A percentile compares a stretch with the other conserved stretches of the same genome.
Evolutionary conservation across 805 yeast genomes (phyloP).

Genomic region (Cyberlindnera americana): DNA sequence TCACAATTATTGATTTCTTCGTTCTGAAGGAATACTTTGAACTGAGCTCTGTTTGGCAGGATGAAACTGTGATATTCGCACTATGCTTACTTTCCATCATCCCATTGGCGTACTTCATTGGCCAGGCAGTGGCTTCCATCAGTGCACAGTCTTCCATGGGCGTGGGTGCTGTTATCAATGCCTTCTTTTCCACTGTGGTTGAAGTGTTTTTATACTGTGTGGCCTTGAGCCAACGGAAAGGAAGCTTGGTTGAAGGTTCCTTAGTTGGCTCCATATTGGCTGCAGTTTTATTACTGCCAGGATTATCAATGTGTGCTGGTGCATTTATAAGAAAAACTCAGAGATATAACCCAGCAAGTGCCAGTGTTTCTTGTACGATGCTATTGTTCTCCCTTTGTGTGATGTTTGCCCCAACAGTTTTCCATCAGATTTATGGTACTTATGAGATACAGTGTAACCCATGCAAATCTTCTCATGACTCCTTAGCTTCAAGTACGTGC

Average conservation of each 20-base stretch:
- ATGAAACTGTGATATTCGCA: slow-evolving; percentile 64
- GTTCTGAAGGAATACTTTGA: slow-evolving; percentile 48
- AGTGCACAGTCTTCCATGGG: slow-evolving; percentile 99
- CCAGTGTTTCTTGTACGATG: slow-evolving; percentile 97
- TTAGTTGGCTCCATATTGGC: slow-evolving; percentile 92
- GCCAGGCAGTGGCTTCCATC: slow-evolving; percentile 99
- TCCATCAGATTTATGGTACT: slow-evolving; percentile 86
- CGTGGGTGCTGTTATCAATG: slow-evolving; percentile 96
- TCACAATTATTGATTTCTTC: slow-evolving; percentile 78
- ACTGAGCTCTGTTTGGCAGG: slow-evolving; percentile 36
- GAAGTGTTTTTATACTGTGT: slow-evolving; percentile 91
- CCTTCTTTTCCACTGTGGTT: slow-evolving; percentile 93
- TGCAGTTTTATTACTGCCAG: slow-evolving; percentile 88
- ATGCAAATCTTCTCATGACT: slow-evolving; percentile 33
- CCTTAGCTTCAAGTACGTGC: too few species aligned
- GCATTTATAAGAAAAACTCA: slow-evolving; percentile 91
- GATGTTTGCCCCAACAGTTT: slow-evolving; percentile 87
- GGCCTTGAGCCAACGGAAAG: slow-evolving; percentile 81
- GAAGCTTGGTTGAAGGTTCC: slow-evolving; percentile 90
- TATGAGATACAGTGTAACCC: slow-evolving; percentile 70
- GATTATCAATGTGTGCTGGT: slow-evolving; percentile 96
- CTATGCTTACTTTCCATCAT: slow-evolving; percentile 80
- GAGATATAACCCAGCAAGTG: slow-evolving; percentile 91
- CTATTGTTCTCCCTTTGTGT: slow-evolving; percentile 84
- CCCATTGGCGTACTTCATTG: slow-evolving; percentile 94